Evolutionary conservation across 257 asterid genomes (phyloP), one percentile per base, ranked within the genome.

Genomic region (Prunella vulgaris): DNA sequence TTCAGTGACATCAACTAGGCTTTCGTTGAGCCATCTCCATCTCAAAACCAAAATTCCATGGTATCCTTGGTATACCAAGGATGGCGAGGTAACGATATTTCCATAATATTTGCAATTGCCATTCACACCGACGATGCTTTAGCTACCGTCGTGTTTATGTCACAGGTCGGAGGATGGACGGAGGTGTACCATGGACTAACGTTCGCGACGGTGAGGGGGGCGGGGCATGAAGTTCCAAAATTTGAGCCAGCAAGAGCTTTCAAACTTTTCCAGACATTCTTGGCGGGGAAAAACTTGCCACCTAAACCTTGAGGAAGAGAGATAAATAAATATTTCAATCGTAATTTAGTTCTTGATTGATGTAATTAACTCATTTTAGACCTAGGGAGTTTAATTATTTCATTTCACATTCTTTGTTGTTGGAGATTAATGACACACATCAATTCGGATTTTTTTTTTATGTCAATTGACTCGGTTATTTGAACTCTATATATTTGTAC

Each of bases 141-240:
- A 33, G 6, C 38, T 33, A 33, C 9, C 38, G 9, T 33, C 38
- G 38, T 33, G 0, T 32, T 32, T 5, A 0, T 33, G 96, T 90
- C 69, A 97, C 98, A 92, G 98, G 98, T 93, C 38, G 98, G 93
- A 60, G 98, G 98, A 1, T 90, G 98, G 98, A 88, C 83, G 3
- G 98, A 90, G 68, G 92, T 86, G 60, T 93, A 90, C 54, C 76
- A 86, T 66, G 98, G 98, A 78, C 70, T 93, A 15, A 90, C 98
- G 1, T 93, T 93, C 67, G 98, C 92, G 37, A 93, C 98, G 21
- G 96, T 90, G 18, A 77, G 98, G 83, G 98, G 98, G 52, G 97
- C 98, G 2, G 97, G 98, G 0, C 98, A 93, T 15, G 98, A 93
- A 79, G 98, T 90, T 7, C 98, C 98, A 35, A 59, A 89, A 76